Conservation (phyloP, 108 stramenopile genomes). For the Nitzschia sp. region DNA sequence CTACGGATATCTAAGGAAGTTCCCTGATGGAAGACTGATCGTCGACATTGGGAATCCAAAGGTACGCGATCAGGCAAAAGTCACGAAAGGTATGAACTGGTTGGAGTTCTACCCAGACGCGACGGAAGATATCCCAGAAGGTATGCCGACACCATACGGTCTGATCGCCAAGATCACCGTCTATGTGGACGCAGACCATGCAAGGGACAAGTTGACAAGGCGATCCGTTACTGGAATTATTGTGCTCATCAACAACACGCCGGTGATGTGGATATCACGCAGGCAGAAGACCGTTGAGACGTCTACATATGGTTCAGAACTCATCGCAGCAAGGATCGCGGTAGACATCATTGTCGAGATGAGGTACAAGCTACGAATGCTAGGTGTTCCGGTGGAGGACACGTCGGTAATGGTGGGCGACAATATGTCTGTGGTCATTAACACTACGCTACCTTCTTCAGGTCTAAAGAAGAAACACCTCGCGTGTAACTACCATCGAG, state of each 20-base stretch:
- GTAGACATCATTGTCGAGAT: conserved; percentile 41
- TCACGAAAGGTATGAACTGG: neutral
- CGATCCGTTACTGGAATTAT: conserved; percentile 31
- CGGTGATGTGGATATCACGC: conserved; percentile 34
- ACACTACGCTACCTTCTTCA: conserved; percentile 1
- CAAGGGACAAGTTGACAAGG: conserved; percentile 13
- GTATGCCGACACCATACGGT: conserved; percentile 22
- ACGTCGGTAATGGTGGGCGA: conserved; percentile 38
- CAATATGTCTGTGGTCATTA: conserved; percentile 17
- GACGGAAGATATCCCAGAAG: conserved; percentile 9
- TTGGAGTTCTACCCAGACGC: conserved; percentile 22
- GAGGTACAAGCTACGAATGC: conserved; percentile 30
- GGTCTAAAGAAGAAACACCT: conserved; percentile 19
- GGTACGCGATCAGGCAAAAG: conserved; percentile 18
- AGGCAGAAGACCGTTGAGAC: conserved; percentile 20
- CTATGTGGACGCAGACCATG: conserved; percentile 42
- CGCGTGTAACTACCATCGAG: conserved; percentile 45
- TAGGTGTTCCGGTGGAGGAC: conserved; percentile 43
- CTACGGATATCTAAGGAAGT: conserved; percentile 32
- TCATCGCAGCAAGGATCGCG: conserved; percentile 28
- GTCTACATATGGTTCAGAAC: conserved; percentile 32
- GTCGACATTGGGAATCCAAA: conserved; percentile 55
- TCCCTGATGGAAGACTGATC: conserved; percentile 28
- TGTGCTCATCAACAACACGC: conserved; percentile 36
- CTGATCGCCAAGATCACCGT: conserved; percentile 6